phyloP scores from a whole-genome alignment of 257 asterid species.

The Verbascum thapsus region DNA sequence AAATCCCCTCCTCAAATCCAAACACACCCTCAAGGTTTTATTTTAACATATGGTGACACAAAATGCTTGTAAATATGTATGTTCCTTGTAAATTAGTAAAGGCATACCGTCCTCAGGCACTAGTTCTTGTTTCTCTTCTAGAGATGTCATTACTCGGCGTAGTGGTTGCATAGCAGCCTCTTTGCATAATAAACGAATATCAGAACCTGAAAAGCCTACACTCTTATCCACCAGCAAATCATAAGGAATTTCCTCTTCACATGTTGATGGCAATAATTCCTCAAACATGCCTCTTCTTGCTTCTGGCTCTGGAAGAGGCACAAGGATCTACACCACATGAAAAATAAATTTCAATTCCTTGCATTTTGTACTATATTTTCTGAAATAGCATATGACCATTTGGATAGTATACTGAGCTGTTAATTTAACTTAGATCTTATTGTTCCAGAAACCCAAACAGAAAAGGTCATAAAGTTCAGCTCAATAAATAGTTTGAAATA shows the following conservation, averaged over 20 bases:
- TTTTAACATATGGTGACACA: background rate
- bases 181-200: conserved; percentile 87
- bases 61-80: background rate
- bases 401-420: conserved; percentile 10
- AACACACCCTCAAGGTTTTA: too few relatives aligned
- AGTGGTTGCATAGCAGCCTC: conserved; percentile 99
- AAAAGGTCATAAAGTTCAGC: background rate
- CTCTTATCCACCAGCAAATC: conserved; percentile 69
- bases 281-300: conserved; percentile 93
- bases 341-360: conserved; percentile 21
- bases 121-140: conserved; percentile 62
- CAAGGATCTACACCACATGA: conserved; percentile 67
- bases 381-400: conserved; percentile 3
- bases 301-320: conserved; percentile 94
- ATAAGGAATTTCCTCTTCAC: conserved; percentile 66
- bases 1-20: too few relatives aligned
- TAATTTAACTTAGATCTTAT: background rate
- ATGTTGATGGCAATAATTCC: conserved; percentile 63
- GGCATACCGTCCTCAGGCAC: conserved; percentile 86
- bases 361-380: conserved; percentile 7
- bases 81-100: background rate
- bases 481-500: background rate
- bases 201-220: conserved; percentile 93
- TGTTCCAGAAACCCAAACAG: background rate
- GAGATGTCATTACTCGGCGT: conserved; percentile 72